phyloP scores from a whole-genome alignment of 805 yeast genomes.

The Ogataea trehalophila region DNA sequence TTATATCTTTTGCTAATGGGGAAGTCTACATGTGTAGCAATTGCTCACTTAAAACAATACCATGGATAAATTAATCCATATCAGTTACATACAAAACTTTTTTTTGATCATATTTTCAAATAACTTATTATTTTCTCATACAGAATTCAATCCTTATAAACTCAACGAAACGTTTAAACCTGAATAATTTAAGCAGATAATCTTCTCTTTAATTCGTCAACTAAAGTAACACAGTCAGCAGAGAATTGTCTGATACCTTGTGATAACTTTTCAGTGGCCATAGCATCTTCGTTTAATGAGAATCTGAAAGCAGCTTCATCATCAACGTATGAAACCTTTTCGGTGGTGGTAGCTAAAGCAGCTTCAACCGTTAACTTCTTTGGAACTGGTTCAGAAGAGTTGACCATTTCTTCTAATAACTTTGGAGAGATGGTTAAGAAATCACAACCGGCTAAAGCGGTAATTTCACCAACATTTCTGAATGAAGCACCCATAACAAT shows the following conservation, averaged over 20 bases:
- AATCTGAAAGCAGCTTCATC: slow-evolving; percentile 90
- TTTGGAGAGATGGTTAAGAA: slow-evolving; percentile 92
- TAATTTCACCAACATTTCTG: slow-evolving; percentile 95
- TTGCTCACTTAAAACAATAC: too few species aligned
- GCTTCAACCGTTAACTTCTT: slow-evolving; percentile 65
- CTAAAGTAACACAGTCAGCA: slow-evolving; percentile 82
- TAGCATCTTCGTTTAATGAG: slow-evolving; percentile 89
- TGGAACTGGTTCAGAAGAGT: slow-evolving; percentile 77
- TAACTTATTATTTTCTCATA: too few species aligned
- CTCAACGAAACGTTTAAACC: too few species aligned
- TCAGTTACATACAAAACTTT: too few species aligned
- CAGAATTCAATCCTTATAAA: too few species aligned
- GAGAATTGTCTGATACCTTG: slow-evolving; percentile 98
- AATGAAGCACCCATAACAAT: slow-evolving; percentile 99
- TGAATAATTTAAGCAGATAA: not conserved
- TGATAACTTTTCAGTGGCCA: slow-evolving; percentile 96
- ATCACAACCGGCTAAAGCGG: slow-evolving; percentile 96
- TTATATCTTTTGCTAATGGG: too few species aligned
- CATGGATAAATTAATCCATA: too few species aligned
- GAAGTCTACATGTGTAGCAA: too few species aligned
- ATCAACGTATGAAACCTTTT: slow-evolving; percentile 76
- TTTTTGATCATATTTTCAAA: too few species aligned
- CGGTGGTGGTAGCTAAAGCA: slow-evolving; percentile 51
- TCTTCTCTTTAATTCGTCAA: slow-evolving; percentile 43
- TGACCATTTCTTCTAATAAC: slow-evolving; percentile 80